Conservation (phyloP, 2,329 filamentous ascomycete genomes). For the Xylariaceae sp. region DNA sequence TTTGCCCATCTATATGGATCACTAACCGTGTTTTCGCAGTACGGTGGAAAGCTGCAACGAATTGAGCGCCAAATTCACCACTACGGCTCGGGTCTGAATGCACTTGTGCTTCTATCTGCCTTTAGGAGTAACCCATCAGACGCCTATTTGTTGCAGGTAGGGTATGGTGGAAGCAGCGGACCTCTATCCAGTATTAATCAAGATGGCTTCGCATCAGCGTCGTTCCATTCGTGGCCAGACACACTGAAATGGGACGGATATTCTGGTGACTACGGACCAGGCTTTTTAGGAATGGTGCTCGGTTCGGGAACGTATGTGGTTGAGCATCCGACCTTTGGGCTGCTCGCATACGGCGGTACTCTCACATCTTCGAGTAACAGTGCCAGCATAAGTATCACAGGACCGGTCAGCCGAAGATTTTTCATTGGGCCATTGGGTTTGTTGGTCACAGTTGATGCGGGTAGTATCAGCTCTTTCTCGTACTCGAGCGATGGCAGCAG, state of each 20-base stretch:
- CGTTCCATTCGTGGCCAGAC: constrained; percentile 57
- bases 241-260: constrained; percentile 55
- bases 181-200: constrained; percentile 55
- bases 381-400: constrained; percentile 36
- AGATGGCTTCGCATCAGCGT: constrained; percentile 52
- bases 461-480: constrained; percentile 38
- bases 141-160: constrained; percentile 51
- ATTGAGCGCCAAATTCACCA: constrained; percentile 57
- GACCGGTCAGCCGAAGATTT: constrained; percentile 45
- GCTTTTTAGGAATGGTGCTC: constrained; percentile 50
- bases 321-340: constrained; percentile 41
- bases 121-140: constrained; percentile 47
- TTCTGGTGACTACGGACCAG: constrained; percentile 56
- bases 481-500: constrained; percentile 29
- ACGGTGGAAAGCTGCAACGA: constrained; percentile 40
- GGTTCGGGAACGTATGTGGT: constrained; percentile 51
- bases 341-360: constrained; percentile 50
- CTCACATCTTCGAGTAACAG: constrained; percentile 24
- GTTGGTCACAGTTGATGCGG: constrained; percentile 41
- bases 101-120: constrained; percentile 50
- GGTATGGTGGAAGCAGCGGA: constrained; percentile 52
- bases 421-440: constrained; percentile 48
- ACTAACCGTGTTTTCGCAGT: constrained; percentile 18
- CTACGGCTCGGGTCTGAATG: constrained; percentile 59
- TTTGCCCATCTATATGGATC: background rate